These are phyloP conservation scores for Metschnikowia lachancei DNA, from an alignment of 805 yeast genomes.

Conservation along the genomic window DNA sequence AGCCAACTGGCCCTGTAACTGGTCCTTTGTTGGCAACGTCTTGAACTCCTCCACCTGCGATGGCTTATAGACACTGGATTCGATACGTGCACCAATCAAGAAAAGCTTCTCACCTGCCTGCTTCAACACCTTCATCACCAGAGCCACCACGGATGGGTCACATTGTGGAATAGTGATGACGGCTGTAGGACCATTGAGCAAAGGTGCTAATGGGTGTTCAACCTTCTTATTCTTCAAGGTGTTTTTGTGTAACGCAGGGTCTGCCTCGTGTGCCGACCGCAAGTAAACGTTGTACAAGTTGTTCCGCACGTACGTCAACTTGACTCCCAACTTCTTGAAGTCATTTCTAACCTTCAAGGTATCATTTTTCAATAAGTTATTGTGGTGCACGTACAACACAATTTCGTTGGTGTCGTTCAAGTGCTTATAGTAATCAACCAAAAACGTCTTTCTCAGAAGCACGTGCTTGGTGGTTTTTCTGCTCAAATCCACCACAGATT, in stretches of 20 bases:
- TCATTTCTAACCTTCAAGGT: conserved; percentile 60
- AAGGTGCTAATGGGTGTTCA: conserved; percentile 65
- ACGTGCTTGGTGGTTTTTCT: conserved; percentile 58
- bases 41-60: conserved; percentile 60
- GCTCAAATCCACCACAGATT: conserved; percentile 4
- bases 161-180: conserved; percentile 63
- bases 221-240: conserved; percentile 40
- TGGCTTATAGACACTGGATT: conserved; percentile 52
- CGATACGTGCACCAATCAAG: conserved; percentile 82
- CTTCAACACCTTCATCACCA: conserved; percentile 59
- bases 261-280: conserved; percentile 62
- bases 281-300: conserved; percentile 72
- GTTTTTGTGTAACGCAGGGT: conserved; percentile 69
- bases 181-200: conserved; percentile 85
- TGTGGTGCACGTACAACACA: conserved; percentile 78
- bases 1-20: conserved; percentile 76
- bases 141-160: conserved; percentile 66
- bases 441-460: conserved; percentile 78
- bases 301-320: conserved; percentile 65
- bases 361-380: conserved; percentile 71
- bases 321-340: conserved; percentile 64
- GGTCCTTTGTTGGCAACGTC: conserved; percentile 66
- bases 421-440: conserved; percentile 75
- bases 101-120: conserved; percentile 69
- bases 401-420: conserved; percentile 67